These are phyloP conservation scores for Apiotrichum siamense DNA, from an alignment of 1,284 basidiomycete species.

Conservation along the genomic window DNA sequence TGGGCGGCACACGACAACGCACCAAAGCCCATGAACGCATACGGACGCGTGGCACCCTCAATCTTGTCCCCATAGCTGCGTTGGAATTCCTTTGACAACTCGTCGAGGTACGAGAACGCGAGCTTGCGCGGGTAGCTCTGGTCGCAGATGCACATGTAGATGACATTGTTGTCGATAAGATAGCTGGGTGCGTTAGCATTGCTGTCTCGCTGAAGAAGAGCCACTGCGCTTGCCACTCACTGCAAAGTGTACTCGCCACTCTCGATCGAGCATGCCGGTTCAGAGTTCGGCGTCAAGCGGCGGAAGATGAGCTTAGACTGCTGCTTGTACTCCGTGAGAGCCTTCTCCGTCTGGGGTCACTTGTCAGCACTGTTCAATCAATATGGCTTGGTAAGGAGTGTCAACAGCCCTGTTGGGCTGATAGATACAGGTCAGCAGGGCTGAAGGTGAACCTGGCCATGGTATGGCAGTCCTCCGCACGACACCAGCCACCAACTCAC, in stretches of 20 bases:
- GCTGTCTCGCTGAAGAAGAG: not conserved
- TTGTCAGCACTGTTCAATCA: not conserved
- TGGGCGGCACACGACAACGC: slow-evolving; percentile 39
- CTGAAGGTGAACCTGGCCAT: no score
- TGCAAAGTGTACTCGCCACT: slow-evolving; percentile 90
- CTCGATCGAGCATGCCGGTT: slow-evolving; percentile 94
- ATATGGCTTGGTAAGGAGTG: slow-evolving; percentile 9
- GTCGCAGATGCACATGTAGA: slow-evolving; percentile 92
- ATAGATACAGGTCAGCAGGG: no score
- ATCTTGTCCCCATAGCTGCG: slow-evolving; percentile 86
- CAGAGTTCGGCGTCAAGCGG: slow-evolving; percentile 84
- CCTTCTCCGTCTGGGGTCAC: slow-evolving; percentile 75
- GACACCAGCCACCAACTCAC: slow-evolving; percentile 56
- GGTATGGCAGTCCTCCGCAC: no score
- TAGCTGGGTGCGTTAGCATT: slow-evolving; percentile 57
- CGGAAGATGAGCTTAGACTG: slow-evolving; percentile 95
- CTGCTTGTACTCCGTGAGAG: slow-evolving; percentile 94
- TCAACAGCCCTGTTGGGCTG: no score
- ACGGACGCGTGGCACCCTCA: slow-evolving; percentile 76
- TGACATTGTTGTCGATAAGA: slow-evolving; percentile 85
- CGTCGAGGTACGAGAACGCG: slow-evolving; percentile 95
- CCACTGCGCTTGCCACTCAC: slow-evolving; percentile 50
- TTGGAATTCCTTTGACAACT: slow-evolving; percentile 92
- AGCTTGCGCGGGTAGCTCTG: slow-evolving; percentile 96
- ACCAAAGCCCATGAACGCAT: slow-evolving; percentile 95